Conservation (phyloP, 176 grass and related monocot species). For the Zizania latifolia region DNA sequence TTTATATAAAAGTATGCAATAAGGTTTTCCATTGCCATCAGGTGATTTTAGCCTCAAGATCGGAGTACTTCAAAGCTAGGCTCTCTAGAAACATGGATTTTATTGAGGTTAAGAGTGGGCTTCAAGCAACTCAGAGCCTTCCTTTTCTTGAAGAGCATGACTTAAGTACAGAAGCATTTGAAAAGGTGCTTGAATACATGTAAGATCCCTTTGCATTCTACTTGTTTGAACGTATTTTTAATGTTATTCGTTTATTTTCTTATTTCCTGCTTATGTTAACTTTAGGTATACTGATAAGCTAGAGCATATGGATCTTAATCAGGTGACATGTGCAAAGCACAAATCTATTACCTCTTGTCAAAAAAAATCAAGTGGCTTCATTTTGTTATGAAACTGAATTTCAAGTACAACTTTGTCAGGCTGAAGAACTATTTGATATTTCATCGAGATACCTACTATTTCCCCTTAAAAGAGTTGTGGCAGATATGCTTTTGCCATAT, state of each 20-base stretch:
- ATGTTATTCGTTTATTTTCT: not conserved
- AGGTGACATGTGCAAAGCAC: constrained; percentile 35
- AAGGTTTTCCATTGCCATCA: constrained; percentile 77
- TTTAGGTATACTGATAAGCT: constrained; percentile 88
- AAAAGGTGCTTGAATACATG: constrained; percentile 98
- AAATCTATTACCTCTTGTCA: not conserved
- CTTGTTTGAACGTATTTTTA: constrained; percentile 11
- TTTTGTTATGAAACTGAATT: not conserved
- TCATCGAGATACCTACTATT: constrained; percentile 92
- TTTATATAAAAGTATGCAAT: constrained; percentile 72
- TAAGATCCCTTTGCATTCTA: constrained; percentile 33
- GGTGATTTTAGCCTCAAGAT: constrained; percentile 85
- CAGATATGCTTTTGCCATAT: constrained; percentile 64
- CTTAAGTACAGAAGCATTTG: constrained; percentile 81
- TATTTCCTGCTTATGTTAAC: not conserved
- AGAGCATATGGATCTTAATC: constrained; percentile 61
- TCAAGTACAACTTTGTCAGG: constrained; percentile 32
- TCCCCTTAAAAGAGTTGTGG: constrained; percentile 76
- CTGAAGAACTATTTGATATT: constrained; percentile 95
- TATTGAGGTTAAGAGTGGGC: constrained; percentile 51
- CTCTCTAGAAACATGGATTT: constrained; percentile 73
- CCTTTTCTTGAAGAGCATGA: constrained; percentile 86
- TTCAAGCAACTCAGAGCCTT: constrained; percentile 29
- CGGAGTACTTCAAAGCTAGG: constrained; percentile 92
- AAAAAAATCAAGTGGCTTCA: not conserved